Evolutionary conservation across 192 early-diverging fungal species (phyloP), one percentile per base, ranked within the genome.

Genomic region (Podila horticola): DNA sequence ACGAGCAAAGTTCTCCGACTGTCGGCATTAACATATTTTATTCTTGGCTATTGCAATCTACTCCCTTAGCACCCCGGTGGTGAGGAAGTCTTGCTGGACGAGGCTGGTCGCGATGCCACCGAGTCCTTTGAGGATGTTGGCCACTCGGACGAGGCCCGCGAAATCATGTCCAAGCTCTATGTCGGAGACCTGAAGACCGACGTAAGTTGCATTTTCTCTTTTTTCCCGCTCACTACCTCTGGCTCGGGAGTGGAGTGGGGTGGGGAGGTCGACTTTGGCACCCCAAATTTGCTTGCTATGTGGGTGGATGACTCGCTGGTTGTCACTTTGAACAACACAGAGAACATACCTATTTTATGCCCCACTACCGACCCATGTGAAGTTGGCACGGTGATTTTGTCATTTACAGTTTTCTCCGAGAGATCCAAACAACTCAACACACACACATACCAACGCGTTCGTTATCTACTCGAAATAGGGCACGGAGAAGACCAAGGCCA

Each of bases 111-210:
- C 69, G 95, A 97, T 74, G 93, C 94, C 33, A 94, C 94, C 59
- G 95, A 96, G 74, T 91, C 94, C 13, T 98, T 98, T 84, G 95
- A 98, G 68, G 97, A 98, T 82, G 94, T 98, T 74, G 97, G 97
- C 49, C 96, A 98, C 87, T 95, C 94, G 52, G 94, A 96, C 45
- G 97, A 98, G 79, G 95, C 97, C 22, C 93, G 92, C 67, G 93
- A 95, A 1, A 84, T 98, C 68, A 88, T 99, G 74, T 88, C 91
- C 77, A 84, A 84, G 33, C 85, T 91, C 69, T 87, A 88, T 75
- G 85, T 97, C 62, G 97, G 96, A 64, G 87, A 92, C 51, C 79
- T 95, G 36, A 82, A 91, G 69, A 41, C 67, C 34, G 86, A 67
- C 24, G 77, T 81, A 71, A 81, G 71, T 67, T 17, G 11, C 29